Evolutionary conservation across 1,284 basidiomycete species (phyloP).

Genomic region (Papiliotrema nemorosa): DNA sequence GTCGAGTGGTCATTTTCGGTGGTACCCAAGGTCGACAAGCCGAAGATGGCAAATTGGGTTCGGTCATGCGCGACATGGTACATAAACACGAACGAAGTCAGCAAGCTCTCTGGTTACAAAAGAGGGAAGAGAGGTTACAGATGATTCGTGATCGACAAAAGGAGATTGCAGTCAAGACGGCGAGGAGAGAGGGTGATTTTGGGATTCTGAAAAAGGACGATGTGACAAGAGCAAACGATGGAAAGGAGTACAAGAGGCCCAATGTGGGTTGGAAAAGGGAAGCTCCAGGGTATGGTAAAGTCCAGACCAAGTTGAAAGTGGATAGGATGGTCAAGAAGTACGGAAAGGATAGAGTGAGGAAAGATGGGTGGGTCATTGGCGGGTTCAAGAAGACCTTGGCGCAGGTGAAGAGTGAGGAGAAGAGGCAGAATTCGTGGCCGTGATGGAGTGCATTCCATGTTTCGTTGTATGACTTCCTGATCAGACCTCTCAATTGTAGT

Average conservation of each 20-base stretch:
- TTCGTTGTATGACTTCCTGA: too few relatives aligned
- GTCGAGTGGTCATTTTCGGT: slow-evolving; percentile 53
- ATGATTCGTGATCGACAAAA: neutral
- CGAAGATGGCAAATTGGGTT: neutral
- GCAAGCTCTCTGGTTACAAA: neutral
- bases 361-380: too few relatives aligned
- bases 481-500: too few relatives aligned
- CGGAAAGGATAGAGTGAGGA: too few relatives aligned
- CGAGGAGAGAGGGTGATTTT: neutral
- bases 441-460: too few relatives aligned
- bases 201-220: too few relatives aligned
- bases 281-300: neutral
- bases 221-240: too few relatives aligned
- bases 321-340: neutral
- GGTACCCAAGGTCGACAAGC: slow-evolving; percentile 7
- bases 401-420: too few relatives aligned
- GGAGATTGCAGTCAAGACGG: neutral
- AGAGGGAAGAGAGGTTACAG: neutral
- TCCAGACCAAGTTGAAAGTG: neutral
- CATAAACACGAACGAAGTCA: too few relatives aligned
- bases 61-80: neutral
- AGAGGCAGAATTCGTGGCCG: too few relatives aligned
- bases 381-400: too few relatives aligned
- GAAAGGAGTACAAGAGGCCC: neutral
- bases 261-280: neutral